Conservation (phyloP, 495 filamentous ascomycete species). For the Antarctomyces pellizariae region DNA sequence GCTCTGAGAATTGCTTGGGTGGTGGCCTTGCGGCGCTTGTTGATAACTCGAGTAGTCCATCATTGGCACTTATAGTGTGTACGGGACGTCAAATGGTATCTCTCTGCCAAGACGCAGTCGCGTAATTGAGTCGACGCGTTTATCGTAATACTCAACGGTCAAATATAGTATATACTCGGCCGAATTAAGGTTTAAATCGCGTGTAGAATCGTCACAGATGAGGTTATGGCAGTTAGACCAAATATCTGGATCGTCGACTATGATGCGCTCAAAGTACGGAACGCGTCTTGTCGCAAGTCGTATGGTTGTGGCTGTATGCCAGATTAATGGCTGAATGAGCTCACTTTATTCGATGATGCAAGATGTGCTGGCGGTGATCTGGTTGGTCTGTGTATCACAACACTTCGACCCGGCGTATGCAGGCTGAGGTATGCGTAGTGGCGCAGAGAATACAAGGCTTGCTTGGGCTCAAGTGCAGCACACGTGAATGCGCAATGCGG, state of each 20-base stretch:
- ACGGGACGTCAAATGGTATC: slow-evolving; percentile 10
- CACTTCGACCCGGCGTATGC: slow-evolving; percentile 32
- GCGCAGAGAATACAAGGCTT: slow-evolving; percentile 10
- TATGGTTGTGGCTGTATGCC: slow-evolving; percentile 25
- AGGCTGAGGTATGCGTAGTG: slow-evolving; percentile 31
- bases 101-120: slow-evolving; percentile 8
- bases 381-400: slow-evolving; percentile 21
- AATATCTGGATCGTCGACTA: slow-evolving; percentile 11
- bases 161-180: slow-evolving; percentile 3
- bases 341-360: slow-evolving; percentile 32
- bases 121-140: slow-evolving; percentile 2
- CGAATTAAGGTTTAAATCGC: slow-evolving; percentile 1
- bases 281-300: slow-evolving; percentile 23
- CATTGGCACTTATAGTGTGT: slow-evolving; percentile 19
- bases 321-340: slow-evolving; percentile 7
- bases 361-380: slow-evolving; percentile 34
- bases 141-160: slow-evolving; percentile 1
- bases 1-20: slow-evolving; percentile 26
- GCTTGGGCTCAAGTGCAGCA: slow-evolving; percentile 9
- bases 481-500: slow-evolving; percentile 9
- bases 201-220: slow-evolving; percentile 4
- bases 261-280: slow-evolving; percentile 14
- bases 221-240: slow-evolving; percentile 8
- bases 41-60: slow-evolving; percentile 52
- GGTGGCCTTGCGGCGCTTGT: slow-evolving; percentile 30